phyloP scores from a whole-genome alignment of 352 stramenopile genomes.

The Globisporangium solare region DNA sequence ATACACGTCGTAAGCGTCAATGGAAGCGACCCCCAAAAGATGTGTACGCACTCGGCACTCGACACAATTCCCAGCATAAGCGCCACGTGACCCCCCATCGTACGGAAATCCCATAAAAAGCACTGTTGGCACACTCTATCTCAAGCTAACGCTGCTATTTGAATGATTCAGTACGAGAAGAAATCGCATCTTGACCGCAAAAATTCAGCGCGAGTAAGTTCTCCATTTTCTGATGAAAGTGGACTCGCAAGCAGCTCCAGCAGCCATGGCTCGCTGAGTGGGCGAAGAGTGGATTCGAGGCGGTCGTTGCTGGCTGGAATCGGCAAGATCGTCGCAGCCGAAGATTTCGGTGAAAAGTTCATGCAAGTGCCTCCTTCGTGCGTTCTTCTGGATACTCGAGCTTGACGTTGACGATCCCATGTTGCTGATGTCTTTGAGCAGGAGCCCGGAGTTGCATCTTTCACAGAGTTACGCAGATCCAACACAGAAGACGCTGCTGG shows the following conservation, averaged over 20 bases:
- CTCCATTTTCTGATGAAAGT: conserved; percentile 11
- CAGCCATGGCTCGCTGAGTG: conserved; percentile 24
- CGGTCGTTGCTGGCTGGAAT: conserved; percentile 73
- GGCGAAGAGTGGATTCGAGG: conserved; percentile 41
- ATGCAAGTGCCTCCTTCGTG: conserved; percentile 20
- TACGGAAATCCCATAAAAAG: conserved; percentile 11
- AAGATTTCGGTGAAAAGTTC: conserved; percentile 38
- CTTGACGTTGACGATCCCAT: neutral
- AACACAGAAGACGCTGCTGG: conserved; percentile 50
- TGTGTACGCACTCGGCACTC: conserved; percentile 16
- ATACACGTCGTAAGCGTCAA: conserved; percentile 52
- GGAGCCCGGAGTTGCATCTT: conserved; percentile 45
- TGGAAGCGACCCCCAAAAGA: conserved; percentile 30
- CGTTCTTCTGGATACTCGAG: neutral
- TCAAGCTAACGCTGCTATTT: neutral
- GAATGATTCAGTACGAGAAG: conserved; percentile 25
- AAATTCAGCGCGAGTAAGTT: conserved; percentile 1
- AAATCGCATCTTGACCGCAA: conserved; percentile 12
- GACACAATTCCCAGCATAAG: conserved; percentile 57
- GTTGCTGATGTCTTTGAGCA: conserved; percentile 7
- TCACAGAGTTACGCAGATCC: conserved; percentile 46
- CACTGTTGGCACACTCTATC: neutral
- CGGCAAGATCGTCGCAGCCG: conserved; percentile 59
- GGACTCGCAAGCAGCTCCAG: conserved; percentile 22
- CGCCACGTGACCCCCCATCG: conserved; percentile 59